phyloP scores from a whole-genome alignment of 73 alveolate species.

The Breviolum minutum region DNA sequence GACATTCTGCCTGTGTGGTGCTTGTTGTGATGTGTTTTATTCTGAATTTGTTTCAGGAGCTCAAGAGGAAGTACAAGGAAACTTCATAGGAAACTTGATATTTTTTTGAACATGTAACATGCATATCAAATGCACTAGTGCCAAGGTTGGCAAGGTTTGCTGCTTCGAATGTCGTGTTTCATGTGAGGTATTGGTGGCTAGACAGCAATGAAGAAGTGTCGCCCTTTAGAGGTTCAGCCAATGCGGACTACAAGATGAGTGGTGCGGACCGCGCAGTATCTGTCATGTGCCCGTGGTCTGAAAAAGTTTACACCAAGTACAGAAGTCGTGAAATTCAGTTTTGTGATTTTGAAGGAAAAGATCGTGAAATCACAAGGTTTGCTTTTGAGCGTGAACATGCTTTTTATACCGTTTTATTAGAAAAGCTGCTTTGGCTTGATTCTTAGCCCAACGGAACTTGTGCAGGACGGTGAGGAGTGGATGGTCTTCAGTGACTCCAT shows the following conservation, averaged over 20 bases:
- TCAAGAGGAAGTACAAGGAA: background rate
- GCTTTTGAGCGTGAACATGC: too few relatives aligned
- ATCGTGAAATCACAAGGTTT: too few relatives aligned
- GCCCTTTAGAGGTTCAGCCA: constrained; percentile 88
- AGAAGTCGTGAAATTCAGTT: too few relatives aligned
- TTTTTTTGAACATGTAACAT: background rate
- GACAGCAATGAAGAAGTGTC: constrained; percentile 94
- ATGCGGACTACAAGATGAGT: constrained; percentile 88
- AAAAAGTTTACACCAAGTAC: too few relatives aligned
- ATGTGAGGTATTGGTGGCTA: constrained; percentile 52
- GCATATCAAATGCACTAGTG: background rate
- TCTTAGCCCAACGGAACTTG: background rate
- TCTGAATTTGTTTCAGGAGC: too few relatives aligned
- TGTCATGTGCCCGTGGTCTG: too few relatives aligned
- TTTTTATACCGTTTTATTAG: too few relatives aligned
- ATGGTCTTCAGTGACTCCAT: constrained; percentile 92
- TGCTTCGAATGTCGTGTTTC: background rate
- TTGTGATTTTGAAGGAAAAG: too few relatives aligned
- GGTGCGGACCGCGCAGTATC: constrained; percentile 4
- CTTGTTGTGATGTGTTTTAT: background rate
- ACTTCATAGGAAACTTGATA: background rate
- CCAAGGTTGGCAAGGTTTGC: too few relatives aligned
- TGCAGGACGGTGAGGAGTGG: constrained; percentile 95
- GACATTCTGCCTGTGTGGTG: background rate
- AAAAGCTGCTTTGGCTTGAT: background rate